These are phyloP conservation scores for Corchorus olitorius DNA, from an alignment of 345 rosid genomes.

Conservation along the genomic window DNA sequence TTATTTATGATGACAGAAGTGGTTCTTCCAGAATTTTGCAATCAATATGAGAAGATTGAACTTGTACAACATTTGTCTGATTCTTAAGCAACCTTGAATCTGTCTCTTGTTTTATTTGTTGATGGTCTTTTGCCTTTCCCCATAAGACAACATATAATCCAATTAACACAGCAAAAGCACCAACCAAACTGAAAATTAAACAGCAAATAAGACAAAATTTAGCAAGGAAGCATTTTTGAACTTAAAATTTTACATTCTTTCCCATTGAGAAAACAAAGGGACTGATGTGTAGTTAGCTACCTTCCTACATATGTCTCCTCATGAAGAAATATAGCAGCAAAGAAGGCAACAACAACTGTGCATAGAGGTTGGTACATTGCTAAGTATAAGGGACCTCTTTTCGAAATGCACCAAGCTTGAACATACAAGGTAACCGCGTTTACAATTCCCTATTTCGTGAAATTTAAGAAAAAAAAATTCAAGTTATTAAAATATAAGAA, in stretches of 20 bases:
- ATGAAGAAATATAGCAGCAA: slow-evolving; percentile 51
- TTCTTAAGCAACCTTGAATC: slow-evolving; percentile 16
- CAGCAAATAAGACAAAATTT: background rate
- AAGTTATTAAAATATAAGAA: too few relatives aligned
- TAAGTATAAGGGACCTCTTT: slow-evolving; percentile 58
- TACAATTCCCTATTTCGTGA: slow-evolving; percentile 43
- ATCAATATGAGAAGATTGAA: slow-evolving; percentile 33
- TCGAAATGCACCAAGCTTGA: slow-evolving; percentile 69
- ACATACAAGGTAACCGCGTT: slow-evolving; percentile 47
- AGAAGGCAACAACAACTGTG: slow-evolving; percentile 50
- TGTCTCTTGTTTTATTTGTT: slow-evolving; percentile 21
- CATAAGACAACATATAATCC: slow-evolving; percentile 55
- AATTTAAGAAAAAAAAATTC: background rate
- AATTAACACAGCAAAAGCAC: slow-evolving; percentile 45
- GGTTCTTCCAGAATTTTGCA: slow-evolving; percentile 42
- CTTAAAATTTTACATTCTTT: too few relatives aligned
- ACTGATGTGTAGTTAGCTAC: slow-evolving; percentile 14
- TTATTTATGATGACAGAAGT: slow-evolving; percentile 39
- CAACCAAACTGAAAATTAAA: slow-evolving; percentile 43
- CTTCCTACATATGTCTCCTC: slow-evolving; percentile 56
- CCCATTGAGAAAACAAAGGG: too few relatives aligned
- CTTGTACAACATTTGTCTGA: slow-evolving; percentile 25
- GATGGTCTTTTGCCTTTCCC: slow-evolving; percentile 58
- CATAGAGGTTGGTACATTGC: slow-evolving; percentile 62
- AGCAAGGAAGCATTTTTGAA: background rate